Percentiles rank a stretch among this genome's conserved stretches.
Evolutionary conservation across 2,329 filamentous ascomycete genomes (phyloP).

Genomic region (Alternaria rosae): DNA sequence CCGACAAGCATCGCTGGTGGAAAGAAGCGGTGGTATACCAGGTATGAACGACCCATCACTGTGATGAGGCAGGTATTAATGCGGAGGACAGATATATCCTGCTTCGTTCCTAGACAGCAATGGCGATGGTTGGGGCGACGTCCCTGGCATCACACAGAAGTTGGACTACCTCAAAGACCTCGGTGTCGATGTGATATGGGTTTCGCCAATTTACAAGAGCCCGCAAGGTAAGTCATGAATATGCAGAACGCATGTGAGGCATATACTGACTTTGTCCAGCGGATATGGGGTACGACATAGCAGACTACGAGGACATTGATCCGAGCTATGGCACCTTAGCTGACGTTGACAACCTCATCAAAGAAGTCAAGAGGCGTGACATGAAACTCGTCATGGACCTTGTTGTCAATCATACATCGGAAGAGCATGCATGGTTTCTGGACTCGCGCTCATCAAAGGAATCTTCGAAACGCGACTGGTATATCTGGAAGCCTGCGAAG

Average conservation of each 20-base stretch:
- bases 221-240: conserved; percentile 41
- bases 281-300: conserved; percentile 54
- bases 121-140: conserved; percentile 63
- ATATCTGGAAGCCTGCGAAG: conserved; percentile 60
- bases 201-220: conserved; percentile 54
- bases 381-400: conserved; percentile 53
- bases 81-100: conserved; percentile 58
- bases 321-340: conserved; percentile 49
- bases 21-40: conserved; percentile 68
- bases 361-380: conserved; percentile 44
- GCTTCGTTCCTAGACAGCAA: conserved; percentile 67
- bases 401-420: conserved; percentile 52
- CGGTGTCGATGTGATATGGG: conserved; percentile 50
- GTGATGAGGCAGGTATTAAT: neutral
- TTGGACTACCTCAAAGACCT: conserved; percentile 64
- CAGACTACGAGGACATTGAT: conserved; percentile 51
- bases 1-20: conserved; percentile 60
- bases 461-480: conserved; percentile 62
- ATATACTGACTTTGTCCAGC: conserved; percentile 17
- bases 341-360: conserved; percentile 50
- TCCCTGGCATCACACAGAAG: conserved; percentile 64
- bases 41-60: conserved; percentile 12
- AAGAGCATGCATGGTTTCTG: conserved; percentile 64
- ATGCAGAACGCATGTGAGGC: neutral
- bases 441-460: conserved; percentile 60